Evolutionary conservation across 768 basidiomycete species (phyloP).

Genomic region (Daedaleopsis sinensis): DNA sequence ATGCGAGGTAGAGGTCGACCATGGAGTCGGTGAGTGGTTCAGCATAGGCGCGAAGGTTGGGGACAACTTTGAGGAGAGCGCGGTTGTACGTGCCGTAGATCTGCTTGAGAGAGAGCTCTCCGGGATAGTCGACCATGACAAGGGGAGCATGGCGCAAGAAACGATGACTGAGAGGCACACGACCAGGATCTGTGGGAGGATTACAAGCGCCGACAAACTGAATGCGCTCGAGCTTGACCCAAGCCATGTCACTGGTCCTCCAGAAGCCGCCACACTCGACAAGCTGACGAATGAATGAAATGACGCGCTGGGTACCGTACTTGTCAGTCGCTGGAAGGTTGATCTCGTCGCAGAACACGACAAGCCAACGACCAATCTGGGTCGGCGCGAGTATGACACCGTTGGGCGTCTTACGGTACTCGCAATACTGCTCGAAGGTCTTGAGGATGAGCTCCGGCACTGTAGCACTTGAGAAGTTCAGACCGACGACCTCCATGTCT

Average conservation of each 20-base stretch:
- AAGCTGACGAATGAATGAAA: slow-evolving; percentile 96
- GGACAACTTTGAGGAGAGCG: slow-evolving; percentile 93
- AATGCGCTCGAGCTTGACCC: slow-evolving; percentile 98
- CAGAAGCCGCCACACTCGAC: slow-evolving; percentile 96
- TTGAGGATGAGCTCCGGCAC: slow-evolving; percentile 98
- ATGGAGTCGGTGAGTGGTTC: slow-evolving; percentile 97
- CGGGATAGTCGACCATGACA: slow-evolving; percentile 99
- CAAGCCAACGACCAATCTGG: slow-evolving; percentile 97
- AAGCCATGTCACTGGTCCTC: slow-evolving; percentile 91
- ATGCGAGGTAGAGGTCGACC: slow-evolving; percentile 94
- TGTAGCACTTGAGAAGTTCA: slow-evolving; percentile 99
- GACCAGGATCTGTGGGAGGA: slow-evolving; percentile 97
- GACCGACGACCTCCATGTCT: slow-evolving; percentile 98
- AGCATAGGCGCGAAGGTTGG: slow-evolving; percentile 88
- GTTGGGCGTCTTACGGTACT: slow-evolving; percentile 97
- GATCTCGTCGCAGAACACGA: slow-evolving; percentile 99
- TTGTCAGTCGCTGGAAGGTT: slow-evolving; percentile 96
- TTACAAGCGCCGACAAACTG: slow-evolving; percentile 99
- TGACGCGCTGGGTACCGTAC: slow-evolving; percentile 98
- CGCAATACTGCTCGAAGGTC: slow-evolving; percentile 99
- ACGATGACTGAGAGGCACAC: slow-evolving; percentile 96
- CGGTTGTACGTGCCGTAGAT: slow-evolving; percentile 99
- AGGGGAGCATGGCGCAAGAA: slow-evolving; percentile 98
- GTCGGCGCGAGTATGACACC: slow-evolving; percentile 94
- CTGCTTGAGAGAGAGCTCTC: slow-evolving; percentile 94